Percentiles rank a stretch among this genome's conserved stretches.
These are phyloP conservation scores for Liriodendron chinense DNA, from an alignment of 164 flowering plant genomes.

Conservation along the genomic window DNA sequence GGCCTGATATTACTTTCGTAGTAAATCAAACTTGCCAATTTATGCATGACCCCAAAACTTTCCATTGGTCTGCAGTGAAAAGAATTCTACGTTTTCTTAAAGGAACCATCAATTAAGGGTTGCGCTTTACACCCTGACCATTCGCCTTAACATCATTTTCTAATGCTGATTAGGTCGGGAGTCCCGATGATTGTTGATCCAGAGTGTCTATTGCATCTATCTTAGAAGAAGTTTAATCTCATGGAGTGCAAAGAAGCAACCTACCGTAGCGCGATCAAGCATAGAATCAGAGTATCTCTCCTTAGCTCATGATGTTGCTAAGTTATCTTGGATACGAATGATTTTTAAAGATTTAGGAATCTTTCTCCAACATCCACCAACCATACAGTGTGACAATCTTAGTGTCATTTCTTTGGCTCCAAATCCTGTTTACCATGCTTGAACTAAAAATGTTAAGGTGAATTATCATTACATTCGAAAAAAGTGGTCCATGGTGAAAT, in stretches of 20 bases:
- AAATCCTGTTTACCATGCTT: not conserved
- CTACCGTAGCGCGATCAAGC: not conserved
- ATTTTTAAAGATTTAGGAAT: not conserved
- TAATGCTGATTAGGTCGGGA: not conserved
- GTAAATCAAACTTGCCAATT: not conserved
- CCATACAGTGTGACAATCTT: not conserved
- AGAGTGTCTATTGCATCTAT: not conserved
- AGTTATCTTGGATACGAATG: not conserved
- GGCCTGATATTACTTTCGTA: not conserved
- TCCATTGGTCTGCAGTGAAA: not conserved
- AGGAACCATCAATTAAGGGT: not conserved
- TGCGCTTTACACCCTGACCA: not conserved
- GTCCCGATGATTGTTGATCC: not conserved
- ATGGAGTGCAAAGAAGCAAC: not conserved
- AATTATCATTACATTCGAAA: no score
- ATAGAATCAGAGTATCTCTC: not conserved
- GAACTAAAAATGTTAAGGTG: not conserved
- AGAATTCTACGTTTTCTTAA: not conserved
- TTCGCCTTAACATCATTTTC: not conserved
- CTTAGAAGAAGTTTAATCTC: not conserved
- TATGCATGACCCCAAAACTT: not conserved
- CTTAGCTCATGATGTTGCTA: not conserved
- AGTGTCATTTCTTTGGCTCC: not conserved
- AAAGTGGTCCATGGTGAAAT: not conserved
- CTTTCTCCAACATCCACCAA: not conserved